phyloP scores from a whole-genome alignment of 2,329 filamentous ascomycete genomes.

The Venturia effusa region DNA sequence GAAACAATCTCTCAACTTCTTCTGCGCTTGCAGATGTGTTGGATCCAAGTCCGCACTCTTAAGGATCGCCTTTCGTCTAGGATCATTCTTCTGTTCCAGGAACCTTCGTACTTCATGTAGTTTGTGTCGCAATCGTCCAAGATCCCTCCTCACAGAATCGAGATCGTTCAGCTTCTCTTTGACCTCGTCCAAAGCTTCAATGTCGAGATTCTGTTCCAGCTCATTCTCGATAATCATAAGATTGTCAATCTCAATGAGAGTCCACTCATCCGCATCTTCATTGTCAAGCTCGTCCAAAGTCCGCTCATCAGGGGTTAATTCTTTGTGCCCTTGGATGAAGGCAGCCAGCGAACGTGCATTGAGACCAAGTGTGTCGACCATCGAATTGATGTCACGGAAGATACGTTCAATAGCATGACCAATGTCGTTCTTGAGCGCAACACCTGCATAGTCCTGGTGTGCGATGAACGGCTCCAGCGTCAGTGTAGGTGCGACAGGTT shows the following conservation, averaged over 20 bases:
- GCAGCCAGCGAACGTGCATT: constrained; percentile 59
- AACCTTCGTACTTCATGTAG: constrained; percentile 69
- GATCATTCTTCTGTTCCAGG: constrained; percentile 59
- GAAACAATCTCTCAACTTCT: constrained; percentile 68
- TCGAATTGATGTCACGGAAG: constrained; percentile 78
- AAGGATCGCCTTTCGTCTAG: constrained; percentile 52
- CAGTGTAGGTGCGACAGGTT: constrained; percentile 50
- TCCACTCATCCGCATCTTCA: constrained; percentile 50
- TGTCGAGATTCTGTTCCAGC: constrained; percentile 53
- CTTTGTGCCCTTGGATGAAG: constrained; percentile 54
- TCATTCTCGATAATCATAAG: constrained; percentile 47
- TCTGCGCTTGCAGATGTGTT: constrained; percentile 75
- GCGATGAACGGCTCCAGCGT: constrained; percentile 58
- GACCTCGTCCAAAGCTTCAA: constrained; percentile 56
- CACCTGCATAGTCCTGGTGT: constrained; percentile 34
- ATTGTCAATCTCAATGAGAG: constrained; percentile 63
- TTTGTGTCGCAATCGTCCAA: constrained; percentile 31
- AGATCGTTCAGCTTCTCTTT: constrained; percentile 55
- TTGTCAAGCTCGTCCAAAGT: constrained; percentile 58
- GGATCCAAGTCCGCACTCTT: constrained; percentile 66
- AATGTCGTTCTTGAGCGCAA: constrained; percentile 16
- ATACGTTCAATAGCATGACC: constrained; percentile 39
- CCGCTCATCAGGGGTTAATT: constrained; percentile 43
- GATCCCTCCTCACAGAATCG: constrained; percentile 45
- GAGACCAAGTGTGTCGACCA: constrained; percentile 86